Base-by-base conservation (phyloP, 148 eudicot species). In the Persicaria maculosa region DNA sequence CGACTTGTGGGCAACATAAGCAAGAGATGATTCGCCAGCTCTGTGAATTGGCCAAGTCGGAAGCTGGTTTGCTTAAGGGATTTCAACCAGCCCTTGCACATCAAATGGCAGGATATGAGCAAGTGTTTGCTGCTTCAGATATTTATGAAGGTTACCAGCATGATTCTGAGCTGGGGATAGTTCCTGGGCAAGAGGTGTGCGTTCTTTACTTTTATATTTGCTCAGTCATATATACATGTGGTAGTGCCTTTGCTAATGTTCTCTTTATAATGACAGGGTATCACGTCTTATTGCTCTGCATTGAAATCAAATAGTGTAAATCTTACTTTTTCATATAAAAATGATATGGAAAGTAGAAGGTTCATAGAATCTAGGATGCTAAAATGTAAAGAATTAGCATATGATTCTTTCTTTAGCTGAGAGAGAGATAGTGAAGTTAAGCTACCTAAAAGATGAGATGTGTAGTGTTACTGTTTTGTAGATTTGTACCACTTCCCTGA, bases 11-110 rank as follows among this genome's bases (percentile, higher is more conserved):
- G 59, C 65, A 81, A 75, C 79, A 88, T 78, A 88, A 84, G 74
- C 84, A 81, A 61, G 89, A 88, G 46, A 78, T 88, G 62, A 81
- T 88, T 62, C 20, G 17, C 70, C 92, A 88, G 77, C 89, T 88
- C 72, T 83, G 87, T 5, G 77, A 78, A 69, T 77, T 88, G 83
- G 83, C 84, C 50, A 88, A 86, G 68, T 72, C 68, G 7, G 88
- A 88, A 62, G 81, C 92, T 4, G 74, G 77, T 73, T 73, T 75
- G 17, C 50, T 43, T 50, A 14, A 4, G 48, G 79, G 81, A 48
- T 6, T 67, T 59, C 73, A 78, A 69, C 72, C 79, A 55, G 43
- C 55, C 46, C 40, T 25, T 45, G 79, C 59, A 47, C 64, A 76
- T 75, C 83, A 81, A 50, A 44, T 72, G 6, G 69, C 45, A 64